These are phyloP conservation scores for Beauveria pseudobassiana DNA, from an alignment of 2,329 filamentous ascomycete genomes.

Conservation along the genomic window DNA sequence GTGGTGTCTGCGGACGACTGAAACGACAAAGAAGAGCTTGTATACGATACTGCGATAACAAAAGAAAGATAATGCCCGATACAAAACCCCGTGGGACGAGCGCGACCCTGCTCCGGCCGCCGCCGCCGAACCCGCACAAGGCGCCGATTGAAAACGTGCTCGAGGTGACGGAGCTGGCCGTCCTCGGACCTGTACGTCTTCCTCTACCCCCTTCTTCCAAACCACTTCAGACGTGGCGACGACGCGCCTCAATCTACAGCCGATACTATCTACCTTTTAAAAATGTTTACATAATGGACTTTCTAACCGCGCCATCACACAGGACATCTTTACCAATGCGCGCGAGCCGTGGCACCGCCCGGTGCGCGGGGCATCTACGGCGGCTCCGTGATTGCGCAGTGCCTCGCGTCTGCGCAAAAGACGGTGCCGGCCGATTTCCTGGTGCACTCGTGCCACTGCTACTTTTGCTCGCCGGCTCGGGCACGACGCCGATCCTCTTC, in stretches of 20 bases:
- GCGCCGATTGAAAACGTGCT: slow-evolving; percentile 81
- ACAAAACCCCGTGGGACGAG: slow-evolving; percentile 17
- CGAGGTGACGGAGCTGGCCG: slow-evolving; percentile 71
- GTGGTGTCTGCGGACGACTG: too few species aligned
- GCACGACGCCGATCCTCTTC: slow-evolving; percentile 80
- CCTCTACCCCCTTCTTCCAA: background rate
- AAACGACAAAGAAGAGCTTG: background rate
- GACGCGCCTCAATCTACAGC: too few species aligned
- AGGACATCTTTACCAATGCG: slow-evolving; percentile 94
- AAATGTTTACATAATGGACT: too few species aligned
- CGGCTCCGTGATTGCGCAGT: slow-evolving; percentile 88
- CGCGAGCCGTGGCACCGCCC: slow-evolving; percentile 82
- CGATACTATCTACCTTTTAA: background rate
- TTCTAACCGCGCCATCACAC: background rate
- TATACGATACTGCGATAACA: background rate
- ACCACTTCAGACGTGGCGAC: too few species aligned
- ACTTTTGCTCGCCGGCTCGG: slow-evolving; percentile 91
- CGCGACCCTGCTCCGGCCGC: slow-evolving; percentile 55
- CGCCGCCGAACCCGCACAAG: slow-evolving; percentile 62
- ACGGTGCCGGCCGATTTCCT: slow-evolving; percentile 77
- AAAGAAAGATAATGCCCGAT: slow-evolving; percentile 1
- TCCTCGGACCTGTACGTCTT: slow-evolving; percentile 63
- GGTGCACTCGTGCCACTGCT: slow-evolving; percentile 97
- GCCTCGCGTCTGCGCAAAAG: slow-evolving; percentile 75
- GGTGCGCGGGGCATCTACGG: slow-evolving; percentile 92